A percentile compares a stretch with the other conserved stretches of the same genome.
Conservation (phyloP, 495 filamentous ascomycete genomes). For the Hyphodiscus hymeniophilus region DNA sequence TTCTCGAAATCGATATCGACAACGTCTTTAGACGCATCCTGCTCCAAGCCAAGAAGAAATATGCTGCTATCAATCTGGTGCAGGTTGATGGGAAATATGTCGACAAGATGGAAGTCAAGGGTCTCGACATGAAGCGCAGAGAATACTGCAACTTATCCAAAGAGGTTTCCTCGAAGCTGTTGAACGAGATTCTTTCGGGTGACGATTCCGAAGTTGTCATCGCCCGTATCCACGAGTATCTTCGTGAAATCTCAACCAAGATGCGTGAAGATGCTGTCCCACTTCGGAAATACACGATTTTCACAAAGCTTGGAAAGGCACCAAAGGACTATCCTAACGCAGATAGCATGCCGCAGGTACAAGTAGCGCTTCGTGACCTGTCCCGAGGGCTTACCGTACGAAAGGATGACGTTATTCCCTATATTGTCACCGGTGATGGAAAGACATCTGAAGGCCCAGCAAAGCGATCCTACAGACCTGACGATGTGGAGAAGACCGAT, state of each 20-base stretch:
- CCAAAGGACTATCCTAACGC: slow-evolving; percentile 90
- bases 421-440: slow-evolving; percentile 80
- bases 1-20: slow-evolving; percentile 96
- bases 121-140: slow-evolving; percentile 92
- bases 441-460: slow-evolving; percentile 66
- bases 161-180: slow-evolving; percentile 74
- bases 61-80: slow-evolving; percentile 90
- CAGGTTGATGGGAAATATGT: slow-evolving; percentile 82
- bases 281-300: slow-evolving; percentile 86
- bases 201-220: slow-evolving; percentile 87
- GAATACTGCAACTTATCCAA: slow-evolving; percentile 94
- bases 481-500: slow-evolving; percentile 72
- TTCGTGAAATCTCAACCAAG: slow-evolving; percentile 69
- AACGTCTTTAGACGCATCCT: slow-evolving; percentile 92
- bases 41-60: slow-evolving; percentile 98
- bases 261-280: slow-evolving; percentile 74
- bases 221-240: slow-evolving; percentile 83
- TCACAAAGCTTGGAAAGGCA: slow-evolving; percentile 90
- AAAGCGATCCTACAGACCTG: slow-evolving; percentile 78
- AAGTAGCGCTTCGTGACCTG: slow-evolving; percentile 84
- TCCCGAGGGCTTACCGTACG: slow-evolving; percentile 80
- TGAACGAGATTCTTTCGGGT: slow-evolving; percentile 88
- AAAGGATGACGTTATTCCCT: slow-evolving; percentile 91
- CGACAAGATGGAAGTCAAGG: slow-evolving; percentile 96
- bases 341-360: slow-evolving; percentile 93